Percentiles rank a stretch among this genome's conserved stretches.
Evolutionary conservation across 78 protist genomes (phyloP).

Genomic region (Monocercomonoides exilis): DNA sequence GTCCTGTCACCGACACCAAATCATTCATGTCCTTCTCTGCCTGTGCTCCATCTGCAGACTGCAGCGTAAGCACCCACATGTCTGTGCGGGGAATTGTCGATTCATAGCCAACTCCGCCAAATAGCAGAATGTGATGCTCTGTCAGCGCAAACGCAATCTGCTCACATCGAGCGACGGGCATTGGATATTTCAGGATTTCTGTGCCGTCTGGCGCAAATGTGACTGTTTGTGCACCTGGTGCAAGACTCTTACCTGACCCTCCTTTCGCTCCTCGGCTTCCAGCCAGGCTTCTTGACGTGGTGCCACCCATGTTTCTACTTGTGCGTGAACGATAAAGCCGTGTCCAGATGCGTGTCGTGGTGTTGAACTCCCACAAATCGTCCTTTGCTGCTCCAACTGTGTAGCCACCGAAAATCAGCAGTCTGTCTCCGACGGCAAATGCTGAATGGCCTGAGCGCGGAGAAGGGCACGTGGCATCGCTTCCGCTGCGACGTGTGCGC

Average conservation of each 20-base stretch:
- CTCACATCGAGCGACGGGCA: not conserved
- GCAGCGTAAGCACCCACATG: not conserved
- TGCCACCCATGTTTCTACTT: not conserved
- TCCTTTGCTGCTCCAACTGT: not conserved
- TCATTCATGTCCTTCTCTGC: not conserved
- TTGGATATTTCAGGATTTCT: not conserved
- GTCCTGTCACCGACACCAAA: not conserved
- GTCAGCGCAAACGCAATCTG: not conserved
- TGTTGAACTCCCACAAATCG: not conserved
- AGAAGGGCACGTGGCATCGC: not conserved
- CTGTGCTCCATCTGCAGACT: not conserved
- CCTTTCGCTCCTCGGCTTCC: not conserved
- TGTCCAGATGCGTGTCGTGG: not conserved
- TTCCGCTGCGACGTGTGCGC: no score
- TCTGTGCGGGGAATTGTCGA: not conserved
- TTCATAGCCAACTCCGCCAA: not conserved
- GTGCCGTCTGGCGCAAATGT: not conserved
- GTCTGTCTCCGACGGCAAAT: not conserved
- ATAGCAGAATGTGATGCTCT: not conserved
- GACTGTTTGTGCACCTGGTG: no score
- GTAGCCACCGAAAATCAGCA: not conserved
- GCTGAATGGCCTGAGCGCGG: not conserved
- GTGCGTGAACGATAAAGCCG: not conserved
- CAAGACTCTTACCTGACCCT: not conserved
- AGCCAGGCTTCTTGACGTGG: no score